These are phyloP conservation scores for Aurifilum marmelostoma DNA, from an alignment of 2,329 filamentous ascomycete genomes.

Conservation along the genomic window DNA sequence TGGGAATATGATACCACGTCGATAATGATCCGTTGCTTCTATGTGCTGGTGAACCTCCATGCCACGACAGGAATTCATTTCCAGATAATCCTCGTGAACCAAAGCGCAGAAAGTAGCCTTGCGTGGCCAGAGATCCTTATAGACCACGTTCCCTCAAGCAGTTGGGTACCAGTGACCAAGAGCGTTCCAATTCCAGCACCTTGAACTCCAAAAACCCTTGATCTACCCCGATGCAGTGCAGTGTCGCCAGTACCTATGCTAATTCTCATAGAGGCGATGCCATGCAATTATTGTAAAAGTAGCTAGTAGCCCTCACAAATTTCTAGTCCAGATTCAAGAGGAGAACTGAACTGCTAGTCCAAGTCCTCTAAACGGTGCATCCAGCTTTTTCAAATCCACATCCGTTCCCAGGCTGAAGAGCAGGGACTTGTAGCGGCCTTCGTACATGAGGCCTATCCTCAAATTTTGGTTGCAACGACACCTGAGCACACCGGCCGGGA, in stretches of 20 bases:
- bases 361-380: slow-evolving; percentile 76
- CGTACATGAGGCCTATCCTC: slow-evolving; percentile 86
- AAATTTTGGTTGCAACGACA: slow-evolving; percentile 87
- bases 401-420: slow-evolving; percentile 89
- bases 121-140: background rate
- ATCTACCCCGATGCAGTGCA: background rate
- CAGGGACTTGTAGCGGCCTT: slow-evolving; percentile 88
- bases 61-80: background rate
- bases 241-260: background rate
- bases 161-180: background rate
- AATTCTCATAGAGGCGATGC: background rate
- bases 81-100: background rate
- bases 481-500: slow-evolving; percentile 73
- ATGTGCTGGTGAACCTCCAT: slow-evolving; percentile 18
- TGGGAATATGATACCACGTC: slow-evolving; percentile 31
- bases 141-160: background rate
- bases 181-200: too few species aligned
- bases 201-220: background rate
- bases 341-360: slow-evolving; percentile 84
- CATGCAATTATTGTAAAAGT: background rate
- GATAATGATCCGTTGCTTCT: slow-evolving; percentile 22
- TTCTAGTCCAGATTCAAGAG: slow-evolving; percentile 54
- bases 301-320: background rate
- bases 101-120: background rate
- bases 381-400: slow-evolving; percentile 75